A percentile compares a stretch with the other conserved stretches of the same genome.
Conservation (phyloP, 208 protist genomes). For the Vickermania spadyakhi region DNA sequence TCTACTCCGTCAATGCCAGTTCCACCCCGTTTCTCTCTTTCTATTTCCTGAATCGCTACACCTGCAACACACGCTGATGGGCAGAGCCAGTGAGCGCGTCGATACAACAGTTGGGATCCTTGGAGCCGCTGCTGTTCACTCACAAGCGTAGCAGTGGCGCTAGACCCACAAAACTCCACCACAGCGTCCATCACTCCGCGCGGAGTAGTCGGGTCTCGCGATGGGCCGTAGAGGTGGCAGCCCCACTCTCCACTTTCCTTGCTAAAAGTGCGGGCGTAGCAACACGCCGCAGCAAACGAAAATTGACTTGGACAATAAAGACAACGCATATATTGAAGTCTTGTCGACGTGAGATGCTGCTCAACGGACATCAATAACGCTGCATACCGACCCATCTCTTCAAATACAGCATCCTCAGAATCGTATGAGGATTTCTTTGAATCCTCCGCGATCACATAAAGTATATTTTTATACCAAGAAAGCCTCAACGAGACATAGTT, state of each 20-base stretch:
- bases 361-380: slow-evolving; percentile 36
- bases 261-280: slow-evolving; percentile 36
- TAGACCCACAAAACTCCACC: not conserved
- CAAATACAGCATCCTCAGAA: slow-evolving; percentile 8
- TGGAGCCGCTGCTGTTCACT: not conserved
- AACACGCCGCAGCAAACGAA: slow-evolving; percentile 38
- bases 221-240: not conserved
- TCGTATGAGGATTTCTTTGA: not conserved
- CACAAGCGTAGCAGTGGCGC: slow-evolving; percentile 2
- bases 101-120: not conserved
- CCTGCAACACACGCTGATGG: not conserved
- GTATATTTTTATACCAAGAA: slow-evolving; percentile 20
- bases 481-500: slow-evolving; percentile 24
- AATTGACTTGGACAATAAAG: slow-evolving; percentile 44
- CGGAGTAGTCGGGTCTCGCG: slow-evolving; percentile 14
- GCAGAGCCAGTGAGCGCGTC: not conserved
- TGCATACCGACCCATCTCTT: slow-evolving; percentile 22
- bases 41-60: slow-evolving; percentile 26
- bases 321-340: slow-evolving; percentile 25
- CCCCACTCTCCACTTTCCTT: slow-evolving; percentile 1
- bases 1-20: slow-evolving; percentile 12
- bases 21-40: slow-evolving; percentile 1
- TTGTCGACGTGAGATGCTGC: slow-evolving; percentile 30
- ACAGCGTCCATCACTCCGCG: slow-evolving; percentile 4
- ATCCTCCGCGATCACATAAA: slow-evolving; percentile 30